These are phyloP conservation scores for Yamadazyma taylorii DNA, from an alignment of 1,139 yeast genomes.

Conservation along the genomic window DNA sequence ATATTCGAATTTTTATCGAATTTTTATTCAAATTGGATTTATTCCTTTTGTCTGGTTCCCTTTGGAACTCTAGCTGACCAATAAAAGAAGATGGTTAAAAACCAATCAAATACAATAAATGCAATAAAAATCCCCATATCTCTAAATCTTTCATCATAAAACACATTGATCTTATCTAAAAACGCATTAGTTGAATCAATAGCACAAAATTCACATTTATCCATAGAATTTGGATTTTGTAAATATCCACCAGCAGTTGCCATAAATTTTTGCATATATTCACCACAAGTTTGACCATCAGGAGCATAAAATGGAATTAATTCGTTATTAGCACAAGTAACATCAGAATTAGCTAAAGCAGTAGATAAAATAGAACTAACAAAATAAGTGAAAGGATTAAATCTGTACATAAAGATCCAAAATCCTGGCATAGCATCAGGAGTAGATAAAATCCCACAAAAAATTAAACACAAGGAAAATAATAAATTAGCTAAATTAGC, in stretches of 20 bases:
- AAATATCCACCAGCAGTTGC: conserved; percentile 27
- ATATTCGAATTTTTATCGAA: no score
- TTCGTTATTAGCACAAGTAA: conserved; percentile 50
- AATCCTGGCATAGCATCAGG: conserved; percentile 25
- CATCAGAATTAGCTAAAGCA: conserved; percentile 53
- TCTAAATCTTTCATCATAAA: conserved; percentile 44
- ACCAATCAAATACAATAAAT: conserved; percentile 25
- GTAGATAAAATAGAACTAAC: conserved; percentile 51
- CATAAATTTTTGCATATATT: conserved; percentile 19
- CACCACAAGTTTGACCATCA: conserved; percentile 32
- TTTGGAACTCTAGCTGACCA: conserved; percentile 72
- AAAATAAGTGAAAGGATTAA: conserved; percentile 37
- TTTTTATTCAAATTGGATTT: not conserved
- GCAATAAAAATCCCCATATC: conserved; percentile 55
- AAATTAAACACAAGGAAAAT: conserved; percentile 30
- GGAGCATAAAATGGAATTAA: conserved; percentile 46
- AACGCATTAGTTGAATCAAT: conserved; percentile 21
- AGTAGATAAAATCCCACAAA: conserved; percentile 36
- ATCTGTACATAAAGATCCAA: conserved; percentile 39
- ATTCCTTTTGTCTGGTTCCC: conserved; percentile 10
- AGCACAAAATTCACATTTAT: conserved; percentile 23
- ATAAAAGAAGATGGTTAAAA: conserved; percentile 47
- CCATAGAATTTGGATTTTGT: conserved; percentile 15
- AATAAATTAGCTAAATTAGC: conserved; percentile 30
- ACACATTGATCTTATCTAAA: conserved; percentile 18